Evolutionary conservation across 2,329 filamentous ascomycete genomes (phyloP), one percentile per base, ranked within the genome.

Genomic region (Ophiocordyceps sinensis): DNA sequence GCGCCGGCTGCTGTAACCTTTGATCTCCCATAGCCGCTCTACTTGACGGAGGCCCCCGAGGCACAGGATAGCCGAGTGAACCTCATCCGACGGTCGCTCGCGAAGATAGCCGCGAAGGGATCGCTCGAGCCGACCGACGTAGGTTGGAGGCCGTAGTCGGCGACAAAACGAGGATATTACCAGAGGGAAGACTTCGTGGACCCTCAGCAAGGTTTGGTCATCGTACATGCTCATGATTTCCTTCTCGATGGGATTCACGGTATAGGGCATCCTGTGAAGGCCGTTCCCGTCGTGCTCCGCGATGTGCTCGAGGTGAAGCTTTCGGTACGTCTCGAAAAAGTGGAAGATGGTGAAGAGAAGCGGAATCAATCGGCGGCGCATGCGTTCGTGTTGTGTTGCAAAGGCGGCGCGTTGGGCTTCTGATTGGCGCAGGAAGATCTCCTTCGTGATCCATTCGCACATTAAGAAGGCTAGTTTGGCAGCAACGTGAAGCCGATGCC

Each of bases 161-260:
- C 77, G 68, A 51, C 71, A 76, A 49, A 80, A 80, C 0, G 77
- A 79, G 4, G 76, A 75, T 37, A 81, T 68, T 15, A 81, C 69
- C 17, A 81, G 55, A 1, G 77, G 77, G 46, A 80, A 81, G 3
- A 76, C 68, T 52, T 81, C 71, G 52, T 81, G 77, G 5, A 80
- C 76, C 36, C 71, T 68, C 35, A 80, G 53, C 26, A 81, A 57
- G 0, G 76, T 80, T 44, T 71, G 64, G 49, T 79, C 71, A 49
- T 80, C 75, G 53, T 81, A 81, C 70, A 75, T 74, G 40, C 56
- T 67, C 72, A 81, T 77, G 31, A 80, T 70, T 49, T 75, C 60
- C 14, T 59, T 57, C 53, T 81, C 77, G 46, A 81, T 75, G 0
- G 77, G 77, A 48, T 81, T 78, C 34, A 73, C 44, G 0, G 75